These are phyloP conservation scores for Boletus semigastroideus DNA, from an alignment of 1,284 basidiomycete species.

Conservation along the genomic window DNA sequence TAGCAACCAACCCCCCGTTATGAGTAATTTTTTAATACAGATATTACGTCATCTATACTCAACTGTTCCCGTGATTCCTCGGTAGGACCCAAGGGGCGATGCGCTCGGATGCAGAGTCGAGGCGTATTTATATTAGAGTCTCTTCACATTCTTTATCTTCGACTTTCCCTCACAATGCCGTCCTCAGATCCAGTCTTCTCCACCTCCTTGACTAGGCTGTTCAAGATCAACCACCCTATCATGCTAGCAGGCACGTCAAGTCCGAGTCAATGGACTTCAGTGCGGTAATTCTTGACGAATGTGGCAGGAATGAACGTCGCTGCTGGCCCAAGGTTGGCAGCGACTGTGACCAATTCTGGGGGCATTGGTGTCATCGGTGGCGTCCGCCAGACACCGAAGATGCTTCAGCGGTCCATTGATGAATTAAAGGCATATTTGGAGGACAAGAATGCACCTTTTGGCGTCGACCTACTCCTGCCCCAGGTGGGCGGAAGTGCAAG, in stretches of 20 bases:
- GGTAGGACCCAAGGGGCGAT: no score
- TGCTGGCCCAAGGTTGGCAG: constrained; percentile 75
- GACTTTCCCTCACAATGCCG: constrained; percentile 42
- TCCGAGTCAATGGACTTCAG: not conserved
- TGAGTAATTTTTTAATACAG: no score
- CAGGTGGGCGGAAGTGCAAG: constrained; percentile 76
- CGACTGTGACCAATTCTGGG: constrained; percentile 77
- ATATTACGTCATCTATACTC: no score
- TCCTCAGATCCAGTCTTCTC: constrained; percentile 56
- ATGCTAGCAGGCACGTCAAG: constrained; percentile 59
- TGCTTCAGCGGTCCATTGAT: constrained; percentile 59
- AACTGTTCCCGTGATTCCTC: no score
- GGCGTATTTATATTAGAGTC: not conserved
- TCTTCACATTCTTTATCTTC: not conserved
- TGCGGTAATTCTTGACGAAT: not conserved
- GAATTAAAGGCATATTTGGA: constrained; percentile 71
- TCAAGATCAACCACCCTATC: constrained; percentile 81
- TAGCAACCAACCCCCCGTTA: no score
- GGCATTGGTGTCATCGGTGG: constrained; percentile 88
- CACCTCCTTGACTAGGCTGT: constrained; percentile 66
- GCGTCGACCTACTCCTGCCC: constrained; percentile 78
- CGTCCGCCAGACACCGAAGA: constrained; percentile 66
- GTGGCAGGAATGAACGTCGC: constrained; percentile 77
- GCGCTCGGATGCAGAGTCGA: not conserved
- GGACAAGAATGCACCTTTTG: constrained; percentile 77